These are phyloP conservation scores for Pyrenophora teres DNA, from an alignment of 2,329 filamentous ascomycete genomes.

Conservation along the genomic window DNA sequence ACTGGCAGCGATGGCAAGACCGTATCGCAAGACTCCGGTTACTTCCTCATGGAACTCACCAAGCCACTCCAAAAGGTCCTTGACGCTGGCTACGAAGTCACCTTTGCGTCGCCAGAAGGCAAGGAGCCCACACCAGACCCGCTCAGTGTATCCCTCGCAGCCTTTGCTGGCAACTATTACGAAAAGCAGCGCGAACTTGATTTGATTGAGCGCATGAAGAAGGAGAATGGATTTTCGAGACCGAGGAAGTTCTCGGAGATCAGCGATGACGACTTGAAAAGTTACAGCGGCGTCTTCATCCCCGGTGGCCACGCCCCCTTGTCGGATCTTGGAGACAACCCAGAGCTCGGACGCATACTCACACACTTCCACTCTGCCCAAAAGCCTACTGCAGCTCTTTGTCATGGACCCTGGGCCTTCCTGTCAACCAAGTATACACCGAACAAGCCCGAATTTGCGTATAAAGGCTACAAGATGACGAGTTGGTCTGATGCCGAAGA, in stretches of 20 bases:
- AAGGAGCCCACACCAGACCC: conserved; percentile 51
- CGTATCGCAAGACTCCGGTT: conserved; percentile 34
- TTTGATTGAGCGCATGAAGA: conserved; percentile 52
- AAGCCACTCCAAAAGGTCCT: conserved; percentile 38
- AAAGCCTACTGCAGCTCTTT: conserved; percentile 54
- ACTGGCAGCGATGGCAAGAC: conserved; percentile 31
- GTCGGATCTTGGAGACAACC: conserved; percentile 49
- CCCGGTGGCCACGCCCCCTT: conserved; percentile 55
- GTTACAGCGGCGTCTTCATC: conserved; percentile 51
- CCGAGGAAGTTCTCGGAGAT: conserved; percentile 49
- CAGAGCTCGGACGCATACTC: conserved; percentile 51
- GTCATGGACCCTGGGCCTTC: conserved; percentile 54
- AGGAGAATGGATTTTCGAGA: conserved; percentile 50
- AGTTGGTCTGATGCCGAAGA: conserved; percentile 54
- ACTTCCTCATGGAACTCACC: conserved; percentile 42
- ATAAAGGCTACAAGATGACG: conserved; percentile 54
- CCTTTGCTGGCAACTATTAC: conserved; percentile 55
- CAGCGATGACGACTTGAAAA: conserved; percentile 47
- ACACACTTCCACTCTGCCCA: conserved; percentile 47
- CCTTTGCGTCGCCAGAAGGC: conserved; percentile 53
- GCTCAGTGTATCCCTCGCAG: conserved; percentile 48
- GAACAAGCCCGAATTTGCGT: conserved; percentile 45
- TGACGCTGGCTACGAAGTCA: conserved; percentile 48
- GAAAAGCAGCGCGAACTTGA: conserved; percentile 49
- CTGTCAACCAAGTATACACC: conserved; percentile 49